Conservation (phyloP, 2,329 filamentous ascomycete genomes). For the Neonectria ditissima region DNA sequence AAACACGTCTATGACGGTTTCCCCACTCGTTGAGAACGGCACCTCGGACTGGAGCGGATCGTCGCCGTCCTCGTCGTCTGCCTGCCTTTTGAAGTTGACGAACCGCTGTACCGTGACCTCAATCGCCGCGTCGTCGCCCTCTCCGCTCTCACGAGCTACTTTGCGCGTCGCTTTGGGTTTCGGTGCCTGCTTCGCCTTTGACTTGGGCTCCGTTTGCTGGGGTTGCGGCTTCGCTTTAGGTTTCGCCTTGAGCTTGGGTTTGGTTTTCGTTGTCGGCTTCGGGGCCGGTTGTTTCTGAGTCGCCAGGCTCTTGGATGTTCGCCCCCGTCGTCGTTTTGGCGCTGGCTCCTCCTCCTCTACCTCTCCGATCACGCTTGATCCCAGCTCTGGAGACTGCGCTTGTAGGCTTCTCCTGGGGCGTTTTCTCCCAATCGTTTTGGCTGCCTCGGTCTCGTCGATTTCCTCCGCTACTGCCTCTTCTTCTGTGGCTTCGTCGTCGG, state of each 20-base stretch:
- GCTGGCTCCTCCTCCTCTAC: constrained; percentile 48
- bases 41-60: constrained; percentile 64
- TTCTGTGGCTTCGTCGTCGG: constrained; percentile 35
- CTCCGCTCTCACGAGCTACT: constrained; percentile 24
- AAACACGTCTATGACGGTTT: constrained; percentile 73
- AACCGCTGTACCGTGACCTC: constrained; percentile 73
- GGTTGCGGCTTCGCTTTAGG: constrained; percentile 24
- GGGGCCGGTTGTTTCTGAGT: constrained; percentile 54
- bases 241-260: constrained; percentile 34
- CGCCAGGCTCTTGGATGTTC: constrained; percentile 54
- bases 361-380: constrained; percentile 50
- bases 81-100: constrained; percentile 58
- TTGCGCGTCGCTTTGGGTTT: constrained; percentile 39
- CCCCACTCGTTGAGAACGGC: constrained; percentile 66
- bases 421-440: constrained; percentile 56
- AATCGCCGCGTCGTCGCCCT: constrained; percentile 50
- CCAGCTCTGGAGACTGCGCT: constrained; percentile 57
- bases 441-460: constrained; percentile 57
- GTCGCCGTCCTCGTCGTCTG: constrained; percentile 53
- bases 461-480: constrained; percentile 54
- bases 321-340: constrained; percentile 54
- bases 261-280: constrained; percentile 38
- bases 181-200: constrained; percentile 33
- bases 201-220: constrained; percentile 37
- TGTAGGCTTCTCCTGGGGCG: constrained; percentile 54